phyloP scores from a whole-genome alignment of 352 stramenopile genomes.

The Globisporangium carolinianum region DNA sequence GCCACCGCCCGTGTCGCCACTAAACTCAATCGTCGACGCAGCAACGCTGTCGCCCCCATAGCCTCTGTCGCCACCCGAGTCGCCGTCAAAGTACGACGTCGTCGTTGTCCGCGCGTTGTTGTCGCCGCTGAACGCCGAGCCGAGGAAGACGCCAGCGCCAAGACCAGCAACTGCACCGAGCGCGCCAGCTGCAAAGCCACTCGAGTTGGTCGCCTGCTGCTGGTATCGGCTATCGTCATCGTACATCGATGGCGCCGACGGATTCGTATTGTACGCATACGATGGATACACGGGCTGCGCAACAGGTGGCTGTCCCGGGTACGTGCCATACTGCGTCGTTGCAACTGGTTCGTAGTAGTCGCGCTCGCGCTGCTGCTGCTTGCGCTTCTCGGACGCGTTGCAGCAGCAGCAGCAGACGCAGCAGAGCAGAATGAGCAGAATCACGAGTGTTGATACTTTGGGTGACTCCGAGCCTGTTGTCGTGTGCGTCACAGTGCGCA shows the following conservation, averaged over 20 bases:
- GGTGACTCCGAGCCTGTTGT: conserved; percentile 21
- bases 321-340: conserved; percentile 35
- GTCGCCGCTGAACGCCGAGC: conserved; percentile 29
- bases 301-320: background rate
- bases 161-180: conserved; percentile 42
- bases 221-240: conserved; percentile 1
- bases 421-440: conserved; percentile 36
- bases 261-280: conserved; percentile 27
- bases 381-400: conserved; percentile 14
- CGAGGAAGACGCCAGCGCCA: conserved; percentile 36
- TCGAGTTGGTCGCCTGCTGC: conserved; percentile 11
- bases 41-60: conserved; percentile 10
- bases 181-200: conserved; percentile 28
- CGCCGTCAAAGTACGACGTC: conserved; percentile 32
- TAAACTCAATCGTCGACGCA: conserved; percentile 41
- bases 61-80: conserved; percentile 16
- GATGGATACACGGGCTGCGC: conserved; percentile 21
- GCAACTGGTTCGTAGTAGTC: conserved; percentile 19
- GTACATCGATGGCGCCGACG: conserved; percentile 30
- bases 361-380: conserved; percentile 18
- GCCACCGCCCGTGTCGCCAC: conserved; percentile 43
- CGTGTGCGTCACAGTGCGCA: conserved; percentile 18
- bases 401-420: conserved; percentile 61
- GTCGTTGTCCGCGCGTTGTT: conserved; percentile 10
- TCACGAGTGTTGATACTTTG: conserved; percentile 24